Conservation (phyloP, 768 basidiomycete species). For the Hericium coralloides region DNA sequence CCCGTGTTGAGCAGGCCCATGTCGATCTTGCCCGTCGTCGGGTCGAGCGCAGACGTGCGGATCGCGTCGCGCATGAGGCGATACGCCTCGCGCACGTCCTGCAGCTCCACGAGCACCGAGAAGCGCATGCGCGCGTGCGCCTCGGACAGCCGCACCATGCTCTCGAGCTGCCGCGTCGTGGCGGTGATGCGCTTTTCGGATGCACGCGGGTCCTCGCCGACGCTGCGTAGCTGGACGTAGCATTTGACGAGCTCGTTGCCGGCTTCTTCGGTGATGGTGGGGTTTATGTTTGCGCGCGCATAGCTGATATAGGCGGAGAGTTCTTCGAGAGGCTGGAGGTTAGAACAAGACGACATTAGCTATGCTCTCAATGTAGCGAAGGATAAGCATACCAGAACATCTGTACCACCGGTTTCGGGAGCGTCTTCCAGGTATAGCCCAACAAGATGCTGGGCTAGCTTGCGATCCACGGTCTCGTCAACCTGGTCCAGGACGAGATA, state of each 20-base stretch:
- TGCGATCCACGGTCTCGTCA: conserved; percentile 80
- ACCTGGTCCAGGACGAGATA: conserved; percentile 95
- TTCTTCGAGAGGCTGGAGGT: conserved; percentile 70
- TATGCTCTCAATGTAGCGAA: neutral
- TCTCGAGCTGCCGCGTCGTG: conserved; percentile 94
- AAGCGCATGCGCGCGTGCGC: conserved; percentile 97
- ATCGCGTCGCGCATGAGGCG: conserved; percentile 97
- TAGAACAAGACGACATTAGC: too few species aligned
- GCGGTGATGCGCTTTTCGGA: conserved; percentile 95
- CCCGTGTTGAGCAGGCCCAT: conserved; percentile 94
- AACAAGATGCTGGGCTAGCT: conserved; percentile 87
- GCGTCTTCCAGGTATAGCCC: conserved; percentile 89
- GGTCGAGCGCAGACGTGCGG: conserved; percentile 91
- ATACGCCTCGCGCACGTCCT: conserved; percentile 84
- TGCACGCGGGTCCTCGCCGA: conserved; percentile 81
- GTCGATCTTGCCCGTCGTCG: conserved; percentile 94
- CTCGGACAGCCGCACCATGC: conserved; percentile 93
- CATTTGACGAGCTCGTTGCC: conserved; percentile 74
- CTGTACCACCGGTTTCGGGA: conserved; percentile 54
- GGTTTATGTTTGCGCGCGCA: conserved; percentile 78
- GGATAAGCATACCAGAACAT: conserved; percentile 61
- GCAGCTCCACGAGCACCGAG: conserved; percentile 73
- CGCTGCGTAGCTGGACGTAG: conserved; percentile 91
- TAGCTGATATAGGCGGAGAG: conserved; percentile 94
- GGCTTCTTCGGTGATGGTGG: conserved; percentile 79